Evolutionary conservation across 2,329 filamentous ascomycete genomes (phyloP).

Genomic region (Fusarium staphyleae): DNA sequence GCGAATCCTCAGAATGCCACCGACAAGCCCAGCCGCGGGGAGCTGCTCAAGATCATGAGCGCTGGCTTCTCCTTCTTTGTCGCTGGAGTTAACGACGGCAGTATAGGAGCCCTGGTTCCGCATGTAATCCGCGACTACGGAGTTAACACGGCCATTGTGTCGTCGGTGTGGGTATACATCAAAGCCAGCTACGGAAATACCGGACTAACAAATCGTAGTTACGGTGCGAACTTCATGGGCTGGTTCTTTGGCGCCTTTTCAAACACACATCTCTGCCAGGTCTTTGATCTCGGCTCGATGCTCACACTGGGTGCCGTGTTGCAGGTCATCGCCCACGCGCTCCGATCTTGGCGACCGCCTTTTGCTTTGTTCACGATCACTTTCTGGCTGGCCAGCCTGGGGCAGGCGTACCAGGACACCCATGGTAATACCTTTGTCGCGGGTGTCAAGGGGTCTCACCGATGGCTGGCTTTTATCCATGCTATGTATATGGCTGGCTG

Average conservation of each 20-base stretch:
- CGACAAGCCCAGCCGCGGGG: background rate
- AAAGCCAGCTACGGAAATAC: background rate
- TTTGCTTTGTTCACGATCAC: slow-evolving; percentile 64
- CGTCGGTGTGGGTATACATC: slow-evolving; percentile 53
- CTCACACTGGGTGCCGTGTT: slow-evolving; percentile 62
- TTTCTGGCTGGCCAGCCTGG: slow-evolving; percentile 64
- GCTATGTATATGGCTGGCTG: slow-evolving; percentile 67
- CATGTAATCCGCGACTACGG: slow-evolving; percentile 66
- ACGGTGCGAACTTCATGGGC: slow-evolving; percentile 64
- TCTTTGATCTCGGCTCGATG: slow-evolving; percentile 63
- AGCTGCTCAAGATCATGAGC: slow-evolving; percentile 57
- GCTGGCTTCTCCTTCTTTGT: slow-evolving; percentile 70
- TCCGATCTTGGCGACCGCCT: slow-evolving; percentile 64
- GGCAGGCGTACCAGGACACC: slow-evolving; percentile 69
- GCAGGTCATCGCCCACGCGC: slow-evolving; percentile 60
- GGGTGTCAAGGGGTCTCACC: slow-evolving; percentile 57
- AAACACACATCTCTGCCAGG: slow-evolving; percentile 60
- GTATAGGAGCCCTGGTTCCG: slow-evolving; percentile 67
- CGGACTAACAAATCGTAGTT: slow-evolving; percentile 44
- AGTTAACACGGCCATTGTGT: slow-evolving; percentile 59
- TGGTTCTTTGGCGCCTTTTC: slow-evolving; percentile 66
- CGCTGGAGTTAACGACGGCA: slow-evolving; percentile 70
- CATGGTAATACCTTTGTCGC: slow-evolving; percentile 69
- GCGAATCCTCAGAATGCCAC: background rate
- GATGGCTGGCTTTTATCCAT: slow-evolving; percentile 70